Conservation (phyloP, 2,329 filamentous ascomycete genomes). For the Phoma sp. region DNA sequence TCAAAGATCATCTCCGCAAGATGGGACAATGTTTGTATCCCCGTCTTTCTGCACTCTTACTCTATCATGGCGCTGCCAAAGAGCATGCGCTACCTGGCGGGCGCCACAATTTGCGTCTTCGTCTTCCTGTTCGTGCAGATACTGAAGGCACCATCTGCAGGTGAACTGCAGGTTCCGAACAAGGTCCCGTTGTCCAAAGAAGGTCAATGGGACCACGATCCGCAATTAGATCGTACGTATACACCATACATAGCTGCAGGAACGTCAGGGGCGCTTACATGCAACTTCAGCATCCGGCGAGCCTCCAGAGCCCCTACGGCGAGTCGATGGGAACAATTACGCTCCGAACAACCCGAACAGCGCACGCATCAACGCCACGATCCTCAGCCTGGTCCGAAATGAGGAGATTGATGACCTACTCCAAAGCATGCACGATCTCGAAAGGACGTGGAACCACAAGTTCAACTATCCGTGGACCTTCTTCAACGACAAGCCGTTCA, state of each 20-base stretch:
- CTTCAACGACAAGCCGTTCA: constrained; percentile 95
- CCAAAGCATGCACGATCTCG: constrained; percentile 86
- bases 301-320: constrained; percentile 76
- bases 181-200: constrained; percentile 50
- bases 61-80: constrained; percentile 80
- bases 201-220: constrained; percentile 75
- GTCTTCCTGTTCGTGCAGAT: constrained; percentile 81
- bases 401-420: constrained; percentile 85
- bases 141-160: constrained; percentile 63
- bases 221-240: constrained; percentile 82
- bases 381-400: constrained; percentile 91
- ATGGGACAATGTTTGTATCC: constrained; percentile 9
- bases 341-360: constrained; percentile 75
- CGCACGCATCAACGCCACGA: constrained; percentile 88
- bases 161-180: constrained; percentile 46
- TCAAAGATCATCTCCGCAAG: constrained; percentile 7
- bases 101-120: constrained; percentile 74
- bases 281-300: constrained; percentile 73
- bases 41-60: constrained; percentile 1
- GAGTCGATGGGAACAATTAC: constrained; percentile 75
- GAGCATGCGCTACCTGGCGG: constrained; percentile 79
- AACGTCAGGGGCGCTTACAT: constrained; percentile 7
- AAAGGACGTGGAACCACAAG: constrained; percentile 95
- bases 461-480: constrained; percentile 99
- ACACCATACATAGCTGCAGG: background rate